Evolutionary conservation across 495 filamentous ascomycete species (phyloP).

Genomic region (Amniculicola lignicola): DNA sequence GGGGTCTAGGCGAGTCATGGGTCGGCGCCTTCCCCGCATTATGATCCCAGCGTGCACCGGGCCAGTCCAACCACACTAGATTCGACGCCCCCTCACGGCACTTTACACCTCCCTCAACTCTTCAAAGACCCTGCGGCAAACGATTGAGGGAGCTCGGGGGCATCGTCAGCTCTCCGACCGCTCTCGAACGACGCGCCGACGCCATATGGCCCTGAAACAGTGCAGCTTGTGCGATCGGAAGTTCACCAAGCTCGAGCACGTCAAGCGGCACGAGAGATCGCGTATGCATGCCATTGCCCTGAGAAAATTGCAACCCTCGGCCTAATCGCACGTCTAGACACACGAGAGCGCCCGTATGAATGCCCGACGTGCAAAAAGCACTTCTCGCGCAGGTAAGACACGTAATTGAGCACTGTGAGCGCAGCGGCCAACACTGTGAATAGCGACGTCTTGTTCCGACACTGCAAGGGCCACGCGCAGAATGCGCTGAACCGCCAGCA

Average conservation of each 20-base stretch:
- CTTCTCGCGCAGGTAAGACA: slow-evolving; percentile 52
- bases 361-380: slow-evolving; percentile 53
- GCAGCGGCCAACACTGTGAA: slow-evolving; percentile 3
- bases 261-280: slow-evolving; percentile 54
- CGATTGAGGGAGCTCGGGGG: slow-evolving; percentile 1
- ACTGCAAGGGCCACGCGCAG: slow-evolving; percentile 51
- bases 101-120: slow-evolving; percentile 16
- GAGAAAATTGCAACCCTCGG: not conserved
- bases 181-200: not conserved
- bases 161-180: slow-evolving; percentile 11
- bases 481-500: slow-evolving; percentile 34
- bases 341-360: slow-evolving; percentile 54
- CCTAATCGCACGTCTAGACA: slow-evolving; percentile 43
- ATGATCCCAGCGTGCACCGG: slow-evolving; percentile 6
- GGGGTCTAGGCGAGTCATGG: slow-evolving; percentile 29
- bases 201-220: slow-evolving; percentile 48
- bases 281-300: slow-evolving; percentile 41
- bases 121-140: slow-evolving; percentile 15
- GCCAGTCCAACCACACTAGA: slow-evolving; percentile 5
- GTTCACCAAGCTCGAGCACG: slow-evolving; percentile 56
- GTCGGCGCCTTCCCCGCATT: slow-evolving; percentile 29
- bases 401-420: slow-evolving; percentile 13
- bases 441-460: slow-evolving; percentile 54
- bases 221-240: slow-evolving; percentile 52
- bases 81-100: slow-evolving; percentile 18